Base-by-base conservation (phyloP, 768 basidiomycete genomes). In the Boletus rufocinnamomeus region DNA sequence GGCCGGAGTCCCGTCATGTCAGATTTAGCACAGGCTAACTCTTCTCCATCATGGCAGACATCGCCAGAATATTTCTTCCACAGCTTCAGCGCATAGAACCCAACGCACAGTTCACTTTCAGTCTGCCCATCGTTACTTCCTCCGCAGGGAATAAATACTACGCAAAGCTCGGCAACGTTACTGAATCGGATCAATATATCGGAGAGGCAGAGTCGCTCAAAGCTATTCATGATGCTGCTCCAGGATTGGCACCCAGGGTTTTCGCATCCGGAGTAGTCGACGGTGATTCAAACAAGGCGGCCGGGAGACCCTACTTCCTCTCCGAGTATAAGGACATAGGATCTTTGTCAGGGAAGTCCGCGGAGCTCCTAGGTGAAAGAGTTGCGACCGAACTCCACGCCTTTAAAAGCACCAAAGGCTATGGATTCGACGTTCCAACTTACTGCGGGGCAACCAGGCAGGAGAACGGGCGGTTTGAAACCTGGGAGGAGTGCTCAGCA, bases 391-490 rank as follows among this genome's bases (percentile, higher is more conserved):
- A 91, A 66, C 69, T 93, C 55, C 91, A 93, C 56, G 65, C 65
- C 7, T 76, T 80, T 65, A 74, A 80, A 62, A 85, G 84, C 57
- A 61, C 72, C 6, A 71, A 79, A 3, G 84, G 84, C 0, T 91
- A 84, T 68, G 91, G 91, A 4, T 92, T 91, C 67, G 73, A 75
- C 6, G 79, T 89, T 19, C 88, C 90, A 2, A 92, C 90, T 6
- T 91, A 84, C 66, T 93, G 91, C 60, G 91, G 91, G 7, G 78
- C 78, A 5, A 92, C 91, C 1, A 80, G 83, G 48, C 77, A 88
- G 56, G 76, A 79, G 43, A 91, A 91, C 62, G 89, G 89, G 6
- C 89, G 88, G 87, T 86, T 80, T 65, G 74, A 81, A 21, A 84
- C 77, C 1, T 93, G 91, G 91, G 83, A 86, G 50, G 75, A 80